Evolutionary conservation across 345 rosid species (phyloP).

Genomic region (Populus tremula): DNA sequence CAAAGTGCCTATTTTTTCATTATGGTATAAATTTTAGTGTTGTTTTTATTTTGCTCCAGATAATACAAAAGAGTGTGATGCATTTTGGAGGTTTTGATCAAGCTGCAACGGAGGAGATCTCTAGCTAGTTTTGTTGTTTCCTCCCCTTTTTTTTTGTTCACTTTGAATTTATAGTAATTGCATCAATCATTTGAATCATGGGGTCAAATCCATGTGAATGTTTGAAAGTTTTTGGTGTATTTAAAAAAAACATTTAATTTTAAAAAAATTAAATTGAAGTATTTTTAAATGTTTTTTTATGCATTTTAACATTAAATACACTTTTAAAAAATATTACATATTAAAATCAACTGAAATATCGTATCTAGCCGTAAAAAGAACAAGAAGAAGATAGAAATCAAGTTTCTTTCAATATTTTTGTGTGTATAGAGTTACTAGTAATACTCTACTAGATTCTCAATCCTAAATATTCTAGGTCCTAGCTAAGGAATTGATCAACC

Average conservation of each 20-base stretch:
- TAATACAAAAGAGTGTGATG: slow-evolving; percentile 3
- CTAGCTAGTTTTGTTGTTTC: background rate
- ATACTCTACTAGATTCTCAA: background rate
- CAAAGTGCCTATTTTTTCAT: slow-evolving; percentile 18
- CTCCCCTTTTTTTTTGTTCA: background rate
- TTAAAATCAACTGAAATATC: no score
- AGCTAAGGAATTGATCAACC: background rate
- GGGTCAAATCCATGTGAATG: background rate
- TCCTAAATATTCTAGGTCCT: background rate
- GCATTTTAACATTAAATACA: no score
- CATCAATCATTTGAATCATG: slow-evolving; percentile 6
- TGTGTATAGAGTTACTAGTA: background rate
- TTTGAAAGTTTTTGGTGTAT: no score
- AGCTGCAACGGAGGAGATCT: background rate
- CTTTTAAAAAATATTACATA: no score
- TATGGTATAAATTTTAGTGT: background rate
- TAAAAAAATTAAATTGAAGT: no score
- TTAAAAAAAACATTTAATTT: no score
- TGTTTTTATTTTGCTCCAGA: background rate
- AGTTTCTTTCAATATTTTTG: background rate
- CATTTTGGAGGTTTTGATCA: slow-evolving; percentile 2
- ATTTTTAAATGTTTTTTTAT: no score
- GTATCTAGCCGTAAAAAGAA: no score
- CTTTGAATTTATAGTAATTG: slow-evolving; percentile 5
- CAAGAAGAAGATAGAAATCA: no score